Conservation (phyloP, 2,329 filamentous ascomycete genomes). For the Phoma sp. region DNA sequence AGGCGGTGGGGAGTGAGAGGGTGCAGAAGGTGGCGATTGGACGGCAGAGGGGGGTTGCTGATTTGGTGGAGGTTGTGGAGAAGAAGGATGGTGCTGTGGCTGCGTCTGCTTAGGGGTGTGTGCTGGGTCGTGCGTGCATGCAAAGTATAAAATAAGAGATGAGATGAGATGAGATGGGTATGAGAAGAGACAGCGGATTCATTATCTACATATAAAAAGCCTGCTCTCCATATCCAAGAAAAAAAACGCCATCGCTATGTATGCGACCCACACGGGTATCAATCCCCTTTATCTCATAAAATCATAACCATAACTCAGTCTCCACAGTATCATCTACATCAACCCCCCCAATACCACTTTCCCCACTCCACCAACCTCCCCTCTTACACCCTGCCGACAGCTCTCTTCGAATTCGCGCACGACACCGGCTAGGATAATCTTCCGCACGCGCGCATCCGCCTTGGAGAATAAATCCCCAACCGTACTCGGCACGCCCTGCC, state of each 20-base stretch:
- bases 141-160: too few relatives aligned
- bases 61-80: slow-evolving; percentile 78
- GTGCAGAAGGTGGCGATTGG: slow-evolving; percentile 81
- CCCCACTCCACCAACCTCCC: slow-evolving; percentile 83
- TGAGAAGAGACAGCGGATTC: too few relatives aligned
- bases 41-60: slow-evolving; percentile 78
- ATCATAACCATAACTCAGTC: neutral
- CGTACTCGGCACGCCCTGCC: slow-evolving; percentile 35
- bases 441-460: slow-evolving; percentile 83
- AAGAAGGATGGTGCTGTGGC: slow-evolving; percentile 63
- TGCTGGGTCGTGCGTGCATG: too few relatives aligned
- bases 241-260: neutral
- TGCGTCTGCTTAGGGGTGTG: too few relatives aligned
- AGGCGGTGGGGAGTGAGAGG: slow-evolving; percentile 48
- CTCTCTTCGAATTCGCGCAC: slow-evolving; percentile 94
- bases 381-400: slow-evolving; percentile 76
- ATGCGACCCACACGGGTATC: neutral
- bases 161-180: too few relatives aligned
- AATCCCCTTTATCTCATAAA: neutral
- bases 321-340: slow-evolving; percentile 58
- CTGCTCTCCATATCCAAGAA: too few relatives aligned
- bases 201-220: too few relatives aligned
- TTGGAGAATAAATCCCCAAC: slow-evolving; percentile 90
- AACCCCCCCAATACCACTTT: slow-evolving; percentile 89
- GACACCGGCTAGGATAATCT: slow-evolving; percentile 85